Conservation (phyloP, 805 yeast species). For the Wickerhamomyces rabaulensis region DNA sequence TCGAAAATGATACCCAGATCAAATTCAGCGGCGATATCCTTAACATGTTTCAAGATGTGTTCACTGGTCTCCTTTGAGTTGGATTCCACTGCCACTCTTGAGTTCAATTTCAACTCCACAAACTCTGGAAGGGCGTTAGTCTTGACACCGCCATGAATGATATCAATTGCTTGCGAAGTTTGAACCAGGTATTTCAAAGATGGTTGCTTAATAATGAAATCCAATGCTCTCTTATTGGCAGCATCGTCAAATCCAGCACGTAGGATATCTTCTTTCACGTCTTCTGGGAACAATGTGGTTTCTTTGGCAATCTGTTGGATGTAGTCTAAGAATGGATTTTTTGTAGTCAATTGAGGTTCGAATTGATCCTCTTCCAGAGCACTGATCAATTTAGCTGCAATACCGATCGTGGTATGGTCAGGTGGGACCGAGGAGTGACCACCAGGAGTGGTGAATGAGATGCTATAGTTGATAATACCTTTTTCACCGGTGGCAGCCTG, state of each 20-base stretch:
- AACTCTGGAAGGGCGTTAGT: slow-evolving; percentile 71
- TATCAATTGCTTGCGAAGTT: slow-evolving; percentile 22
- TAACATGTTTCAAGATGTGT: slow-evolving; percentile 13
- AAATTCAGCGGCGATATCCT: slow-evolving; percentile 16
- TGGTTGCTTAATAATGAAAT: slow-evolving; percentile 12
- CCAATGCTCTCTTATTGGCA: slow-evolving; percentile 32
- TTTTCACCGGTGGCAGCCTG: slow-evolving; percentile 45
- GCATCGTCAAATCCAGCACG: slow-evolving; percentile 28
- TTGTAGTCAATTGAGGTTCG: slow-evolving; percentile 36
- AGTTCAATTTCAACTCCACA: slow-evolving; percentile 45
- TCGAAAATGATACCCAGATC: slow-evolving; percentile 15
- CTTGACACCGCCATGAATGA: slow-evolving; percentile 65
- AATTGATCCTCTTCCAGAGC: slow-evolving; percentile 51
- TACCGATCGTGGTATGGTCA: slow-evolving; percentile 77
- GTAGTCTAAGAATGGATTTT: slow-evolving; percentile 55
- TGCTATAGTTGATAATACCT: slow-evolving; percentile 33
- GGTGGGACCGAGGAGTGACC: slow-evolving; percentile 82
- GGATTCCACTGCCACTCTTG: slow-evolving; percentile 60
- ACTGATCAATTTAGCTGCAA: slow-evolving; percentile 52
- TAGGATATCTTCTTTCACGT: slow-evolving; percentile 28
- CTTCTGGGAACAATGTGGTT: slow-evolving; percentile 24
- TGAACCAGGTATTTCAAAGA: slow-evolving; percentile 12
- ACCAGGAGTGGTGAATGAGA: slow-evolving; percentile 56
- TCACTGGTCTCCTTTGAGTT: slow-evolving; percentile 32
- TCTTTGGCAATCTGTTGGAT: slow-evolving; percentile 57